Percentiles rank a stretch among this genome's conserved stretches.
Conservation (phyloP, 768 basidiomycete species). For the Lepiota brunneoincarnata region DNA sequence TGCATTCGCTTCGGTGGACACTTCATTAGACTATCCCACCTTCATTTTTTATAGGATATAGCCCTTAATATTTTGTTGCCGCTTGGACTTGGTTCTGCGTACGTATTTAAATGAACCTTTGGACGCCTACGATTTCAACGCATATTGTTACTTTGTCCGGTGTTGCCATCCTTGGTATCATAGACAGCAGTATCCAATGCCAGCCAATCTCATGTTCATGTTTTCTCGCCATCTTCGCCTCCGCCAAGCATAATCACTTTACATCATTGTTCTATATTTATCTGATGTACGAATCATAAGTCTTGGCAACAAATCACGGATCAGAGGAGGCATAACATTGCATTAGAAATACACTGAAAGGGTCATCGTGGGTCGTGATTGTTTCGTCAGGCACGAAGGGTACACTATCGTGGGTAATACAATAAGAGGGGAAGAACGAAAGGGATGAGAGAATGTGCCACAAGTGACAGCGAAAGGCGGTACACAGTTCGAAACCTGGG, state of each 20-base stretch:
- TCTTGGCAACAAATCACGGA: too few species aligned
- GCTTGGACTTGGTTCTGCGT: background rate
- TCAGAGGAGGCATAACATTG: background rate
- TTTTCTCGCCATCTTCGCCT: background rate
- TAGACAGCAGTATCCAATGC: background rate
- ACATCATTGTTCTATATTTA: too few species aligned
- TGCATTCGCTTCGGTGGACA: background rate
- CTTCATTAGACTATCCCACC: slow-evolving; percentile 3
- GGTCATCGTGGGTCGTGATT: slow-evolving; percentile 6
- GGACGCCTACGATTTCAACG: too few species aligned
- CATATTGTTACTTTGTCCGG: too few species aligned
- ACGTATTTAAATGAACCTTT: too few species aligned
- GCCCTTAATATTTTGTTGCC: background rate
- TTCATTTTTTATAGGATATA: background rate
- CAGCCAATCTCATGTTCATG: background rate
- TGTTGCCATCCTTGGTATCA: too few species aligned
- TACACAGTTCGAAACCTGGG: background rate
- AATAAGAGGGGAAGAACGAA: background rate
- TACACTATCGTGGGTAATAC: background rate
- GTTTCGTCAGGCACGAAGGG: slow-evolving; percentile 3
- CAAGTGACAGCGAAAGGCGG: background rate
- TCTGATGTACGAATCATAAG: too few species aligned
- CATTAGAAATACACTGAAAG: background rate
- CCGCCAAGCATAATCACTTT: too few species aligned
- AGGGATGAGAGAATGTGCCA: background rate